phyloP scores from a whole-genome alignment of 352 stramenopile species.

The Globisporangium parvum region DNA sequence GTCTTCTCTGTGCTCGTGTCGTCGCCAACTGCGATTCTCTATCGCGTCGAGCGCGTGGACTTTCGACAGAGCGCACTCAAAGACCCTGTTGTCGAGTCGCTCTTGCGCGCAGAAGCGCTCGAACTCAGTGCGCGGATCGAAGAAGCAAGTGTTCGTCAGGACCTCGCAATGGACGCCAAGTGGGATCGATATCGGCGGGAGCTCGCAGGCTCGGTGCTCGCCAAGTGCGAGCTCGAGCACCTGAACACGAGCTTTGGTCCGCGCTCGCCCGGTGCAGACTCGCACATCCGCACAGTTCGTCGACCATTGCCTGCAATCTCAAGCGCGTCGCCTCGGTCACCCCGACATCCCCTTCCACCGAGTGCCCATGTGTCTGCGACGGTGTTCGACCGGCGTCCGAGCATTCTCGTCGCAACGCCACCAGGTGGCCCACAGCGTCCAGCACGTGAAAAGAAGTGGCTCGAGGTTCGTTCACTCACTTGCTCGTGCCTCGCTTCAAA shows the following conservation, averaged over 20 bases:
- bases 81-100: constrained; percentile 37
- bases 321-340: background rate
- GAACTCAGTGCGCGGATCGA: constrained; percentile 35
- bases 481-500: constrained; percentile 1
- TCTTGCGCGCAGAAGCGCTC: constrained; percentile 34
- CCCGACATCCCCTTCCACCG: background rate
- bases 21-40: constrained; percentile 51
- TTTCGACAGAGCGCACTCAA: constrained; percentile 64
- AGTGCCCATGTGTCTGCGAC: background rate
- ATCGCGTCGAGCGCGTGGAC: constrained; percentile 60
- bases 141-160: constrained; percentile 28
- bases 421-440: constrained; percentile 18
- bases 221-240: constrained; percentile 31
- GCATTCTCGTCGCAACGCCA: constrained; percentile 9
- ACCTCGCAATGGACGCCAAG: constrained; percentile 36
- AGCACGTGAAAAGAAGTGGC: constrained; percentile 22
- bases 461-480: constrained; percentile 17
- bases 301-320: constrained; percentile 2
- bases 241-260: constrained; percentile 30
- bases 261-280: constrained; percentile 15
- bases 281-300: constrained; percentile 9
- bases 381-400: constrained; percentile 6
- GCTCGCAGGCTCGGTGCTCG: constrained; percentile 29
- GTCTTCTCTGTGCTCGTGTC: constrained; percentile 56
- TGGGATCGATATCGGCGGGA: constrained; percentile 54